Percentiles rank a stretch among this genome's conserved stretches.
Evolutionary conservation across 305 asterid species (phyloP).

Genomic region (Fraxinus albicans): DNA sequence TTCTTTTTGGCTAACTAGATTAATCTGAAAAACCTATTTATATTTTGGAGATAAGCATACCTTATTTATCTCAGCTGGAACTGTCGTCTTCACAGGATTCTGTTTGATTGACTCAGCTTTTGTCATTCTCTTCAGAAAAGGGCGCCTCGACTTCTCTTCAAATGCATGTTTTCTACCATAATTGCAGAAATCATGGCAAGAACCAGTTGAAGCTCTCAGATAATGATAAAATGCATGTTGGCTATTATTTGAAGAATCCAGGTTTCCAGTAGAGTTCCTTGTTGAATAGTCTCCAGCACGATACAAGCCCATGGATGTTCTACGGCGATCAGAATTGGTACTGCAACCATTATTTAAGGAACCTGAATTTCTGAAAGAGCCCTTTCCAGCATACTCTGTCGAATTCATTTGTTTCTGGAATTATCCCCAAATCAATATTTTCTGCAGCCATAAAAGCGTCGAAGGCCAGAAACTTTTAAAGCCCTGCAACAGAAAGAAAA

Average conservation of each 20-base stretch:
- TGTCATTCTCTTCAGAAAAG: constrained; percentile 30
- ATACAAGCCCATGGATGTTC: constrained; percentile 34
- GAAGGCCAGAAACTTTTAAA: constrained; percentile 15
- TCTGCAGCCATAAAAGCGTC: constrained; percentile 46
- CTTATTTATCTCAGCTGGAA: constrained; percentile 12
- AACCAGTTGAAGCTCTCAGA: constrained; percentile 76
- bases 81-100: constrained; percentile 4
- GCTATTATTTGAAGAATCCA: constrained; percentile 16
- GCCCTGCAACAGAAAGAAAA: constrained; percentile 30
- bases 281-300: constrained; percentile 26
- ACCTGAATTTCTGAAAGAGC: constrained; percentile 25
- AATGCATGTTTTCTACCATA: constrained; percentile 47
- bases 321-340: constrained; percentile 22
- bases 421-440: constrained; percentile 22
- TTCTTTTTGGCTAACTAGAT: too few species aligned
- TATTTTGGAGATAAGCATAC: neutral
- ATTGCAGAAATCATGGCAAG: constrained; percentile 88
- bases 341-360: constrained; percentile 17
- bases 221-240: constrained; percentile 45
- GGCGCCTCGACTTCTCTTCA: constrained; percentile 37
- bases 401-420: constrained; percentile 27
- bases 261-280: constrained; percentile 39
- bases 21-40: too few species aligned
- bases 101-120: constrained; percentile 31
- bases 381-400: constrained; percentile 21